phyloP scores from a whole-genome alignment of 83 land plant genomes.

The Thuja plicata region DNA sequence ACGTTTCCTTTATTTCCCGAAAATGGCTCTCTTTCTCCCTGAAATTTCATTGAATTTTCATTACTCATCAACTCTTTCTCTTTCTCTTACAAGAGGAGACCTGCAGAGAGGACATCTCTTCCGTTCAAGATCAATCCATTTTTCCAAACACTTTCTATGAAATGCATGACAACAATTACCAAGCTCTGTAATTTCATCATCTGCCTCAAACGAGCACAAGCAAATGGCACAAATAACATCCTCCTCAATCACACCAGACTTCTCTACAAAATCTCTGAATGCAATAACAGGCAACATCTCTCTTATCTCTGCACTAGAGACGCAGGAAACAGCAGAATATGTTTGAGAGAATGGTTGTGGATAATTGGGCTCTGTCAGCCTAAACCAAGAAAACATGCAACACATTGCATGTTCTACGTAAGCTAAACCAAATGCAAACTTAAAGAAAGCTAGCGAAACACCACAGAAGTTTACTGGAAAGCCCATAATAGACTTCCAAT shows the following conservation, averaged over 20 bases:
- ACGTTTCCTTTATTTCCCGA: too few relatives aligned
- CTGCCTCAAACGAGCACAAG: slow-evolving; percentile 15
- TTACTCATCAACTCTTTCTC: too few relatives aligned
- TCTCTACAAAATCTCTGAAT: neutral
- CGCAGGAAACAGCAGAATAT: neutral
- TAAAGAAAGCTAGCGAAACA: neutral
- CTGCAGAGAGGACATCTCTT: slow-evolving; percentile 40
- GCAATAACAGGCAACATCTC: neutral
- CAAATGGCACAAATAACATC: slow-evolving; percentile 21
- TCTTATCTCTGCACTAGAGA: neutral
- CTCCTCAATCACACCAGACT: neutral
- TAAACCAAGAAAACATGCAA: neutral
- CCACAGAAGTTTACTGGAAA: neutral
- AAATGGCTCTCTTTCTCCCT: too few relatives aligned
- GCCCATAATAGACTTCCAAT: neutral
- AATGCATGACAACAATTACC: slow-evolving; percentile 37
- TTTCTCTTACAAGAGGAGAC: slow-evolving; percentile 6
- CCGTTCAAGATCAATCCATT: slow-evolving; percentile 38
- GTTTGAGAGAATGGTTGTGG: neutral
- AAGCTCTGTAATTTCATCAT: slow-evolving; percentile 30
- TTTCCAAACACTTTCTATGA: slow-evolving; percentile 41
- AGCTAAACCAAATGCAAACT: neutral
- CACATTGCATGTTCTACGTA: neutral
- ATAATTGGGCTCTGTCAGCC: neutral
- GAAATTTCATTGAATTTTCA: too few relatives aligned